A percentile compares a stretch with the other conserved stretches of the same genome.
Evolutionary conservation across 2,329 filamentous ascomycete species (phyloP).

Genomic region (Exophiala aquamarina): DNA sequence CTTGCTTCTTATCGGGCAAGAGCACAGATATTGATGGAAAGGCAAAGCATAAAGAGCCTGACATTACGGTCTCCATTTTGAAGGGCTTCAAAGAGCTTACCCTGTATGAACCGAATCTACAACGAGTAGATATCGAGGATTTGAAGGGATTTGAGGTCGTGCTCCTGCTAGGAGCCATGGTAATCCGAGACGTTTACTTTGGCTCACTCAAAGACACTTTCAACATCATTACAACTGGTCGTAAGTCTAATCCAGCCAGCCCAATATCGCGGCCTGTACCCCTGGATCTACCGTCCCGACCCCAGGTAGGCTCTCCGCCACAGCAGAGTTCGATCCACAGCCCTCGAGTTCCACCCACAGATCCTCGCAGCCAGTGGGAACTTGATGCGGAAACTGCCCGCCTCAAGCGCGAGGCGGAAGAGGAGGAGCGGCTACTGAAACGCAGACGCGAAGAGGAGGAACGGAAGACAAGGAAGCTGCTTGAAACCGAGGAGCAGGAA

Average conservation of each 20-base stretch:
- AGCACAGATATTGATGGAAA: conserved; percentile 63
- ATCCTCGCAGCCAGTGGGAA: conserved; percentile 55
- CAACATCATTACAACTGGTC: conserved; percentile 57
- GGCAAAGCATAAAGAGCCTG: conserved; percentile 82
- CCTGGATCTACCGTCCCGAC: neutral
- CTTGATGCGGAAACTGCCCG: conserved; percentile 51
- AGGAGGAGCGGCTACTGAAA: conserved; percentile 42
- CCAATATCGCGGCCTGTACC: conserved; percentile 20
- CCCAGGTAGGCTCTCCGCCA: conserved; percentile 20
- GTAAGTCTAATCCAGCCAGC: conserved; percentile 28
- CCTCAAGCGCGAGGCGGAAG: conserved; percentile 43
- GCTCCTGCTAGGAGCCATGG: conserved; percentile 60
- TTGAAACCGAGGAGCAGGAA: conserved; percentile 55
- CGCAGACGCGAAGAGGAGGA: conserved; percentile 53
- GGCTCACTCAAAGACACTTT: conserved; percentile 71
- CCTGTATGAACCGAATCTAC: conserved; percentile 90
- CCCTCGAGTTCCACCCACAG: conserved; percentile 40
- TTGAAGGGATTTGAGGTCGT: conserved; percentile 88
- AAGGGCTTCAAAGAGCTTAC: conserved; percentile 74
- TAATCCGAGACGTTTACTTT: conserved; percentile 64
- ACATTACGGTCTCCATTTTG: conserved; percentile 92
- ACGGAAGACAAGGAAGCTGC: conserved; percentile 51
- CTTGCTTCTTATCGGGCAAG: conserved; percentile 81
- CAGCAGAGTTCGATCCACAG: conserved; percentile 11
- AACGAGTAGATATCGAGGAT: conserved; percentile 88